Evolutionary conservation across 2,329 filamentous ascomycete genomes (phyloP).

Genomic region (Myriangium duriaei): DNA sequence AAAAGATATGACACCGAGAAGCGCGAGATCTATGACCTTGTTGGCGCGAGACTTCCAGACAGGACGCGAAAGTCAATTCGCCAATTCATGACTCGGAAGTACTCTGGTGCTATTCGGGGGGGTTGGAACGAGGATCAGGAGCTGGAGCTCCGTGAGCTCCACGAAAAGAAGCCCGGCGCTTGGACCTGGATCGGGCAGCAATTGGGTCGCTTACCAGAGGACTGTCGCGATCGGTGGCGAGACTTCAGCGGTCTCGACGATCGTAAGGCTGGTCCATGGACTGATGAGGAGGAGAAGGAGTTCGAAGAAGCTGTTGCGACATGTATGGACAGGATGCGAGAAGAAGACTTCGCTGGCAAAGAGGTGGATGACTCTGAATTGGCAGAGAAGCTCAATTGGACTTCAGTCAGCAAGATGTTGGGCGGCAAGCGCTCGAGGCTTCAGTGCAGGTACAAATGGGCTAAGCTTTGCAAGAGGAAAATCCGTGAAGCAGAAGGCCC

Average conservation of each 20-base stretch:
- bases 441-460: slow-evolving; percentile 59
- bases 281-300: slow-evolving; percentile 43
- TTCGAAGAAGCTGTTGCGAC: slow-evolving; percentile 43
- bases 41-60: slow-evolving; percentile 4
- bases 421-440: slow-evolving; percentile 48
- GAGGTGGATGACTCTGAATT: slow-evolving; percentile 19
- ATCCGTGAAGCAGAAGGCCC: slow-evolving; percentile 8
- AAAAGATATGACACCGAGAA: neutral
- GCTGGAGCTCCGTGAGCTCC: slow-evolving; percentile 36
- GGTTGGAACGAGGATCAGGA: slow-evolving; percentile 50
- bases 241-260: slow-evolving; percentile 52
- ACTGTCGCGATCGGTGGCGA: slow-evolving; percentile 57
- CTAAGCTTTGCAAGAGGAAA: slow-evolving; percentile 31
- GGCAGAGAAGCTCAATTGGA: slow-evolving; percentile 51
- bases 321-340: slow-evolving; percentile 38
- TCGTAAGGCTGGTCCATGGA: slow-evolving; percentile 46
- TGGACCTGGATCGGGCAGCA: slow-evolving; percentile 51
- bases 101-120: slow-evolving; percentile 50
- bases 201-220: slow-evolving; percentile 51
- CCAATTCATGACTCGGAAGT: slow-evolving; percentile 45
- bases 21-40: neutral
- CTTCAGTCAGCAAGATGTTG: slow-evolving; percentile 50
- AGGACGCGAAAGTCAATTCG: slow-evolving; percentile 19
- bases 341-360: slow-evolving; percentile 23
- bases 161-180: slow-evolving; percentile 38